Conservation (phyloP, 2,329 filamentous ascomycete species). For the Neofusicoccum umdonicola region DNA sequence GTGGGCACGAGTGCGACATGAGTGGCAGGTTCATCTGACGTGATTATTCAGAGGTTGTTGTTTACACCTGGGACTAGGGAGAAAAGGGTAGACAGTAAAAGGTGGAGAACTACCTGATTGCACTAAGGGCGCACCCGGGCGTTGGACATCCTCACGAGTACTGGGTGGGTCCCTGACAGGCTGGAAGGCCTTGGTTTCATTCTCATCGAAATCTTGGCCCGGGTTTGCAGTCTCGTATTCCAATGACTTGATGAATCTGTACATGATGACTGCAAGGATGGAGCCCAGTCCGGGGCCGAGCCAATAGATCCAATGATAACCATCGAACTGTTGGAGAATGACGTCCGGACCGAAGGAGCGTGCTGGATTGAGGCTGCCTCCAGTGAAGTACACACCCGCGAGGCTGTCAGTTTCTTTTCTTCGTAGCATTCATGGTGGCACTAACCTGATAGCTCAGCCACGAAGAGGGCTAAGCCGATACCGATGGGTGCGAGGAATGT, state of each 20-base stretch:
- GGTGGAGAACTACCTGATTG: neutral
- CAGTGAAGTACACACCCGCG: constrained; percentile 40
- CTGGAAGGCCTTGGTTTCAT: neutral
- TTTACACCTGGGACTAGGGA: too few relatives aligned
- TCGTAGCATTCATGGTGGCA: neutral
- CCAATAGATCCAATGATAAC: constrained; percentile 51
- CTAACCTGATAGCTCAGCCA: constrained; percentile 17
- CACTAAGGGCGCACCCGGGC: neutral
- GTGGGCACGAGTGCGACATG: neutral
- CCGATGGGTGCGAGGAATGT: constrained; percentile 27
- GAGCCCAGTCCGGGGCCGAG: constrained; percentile 42
- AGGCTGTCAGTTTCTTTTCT: neutral
- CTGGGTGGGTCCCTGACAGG: neutral
- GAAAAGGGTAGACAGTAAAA: neutral
- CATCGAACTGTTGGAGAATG: constrained; percentile 38
- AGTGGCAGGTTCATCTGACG: neutral
- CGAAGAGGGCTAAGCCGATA: constrained; percentile 26
- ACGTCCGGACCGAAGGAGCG: constrained; percentile 47
- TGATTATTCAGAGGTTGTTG: neutral
- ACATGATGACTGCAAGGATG: constrained; percentile 38
- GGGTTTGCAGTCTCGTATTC: constrained; percentile 44
- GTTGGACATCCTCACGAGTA: neutral
- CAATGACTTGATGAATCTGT: constrained; percentile 39
- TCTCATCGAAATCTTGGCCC: constrained; percentile 38
- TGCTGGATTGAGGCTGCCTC: constrained; percentile 47